phyloP scores from a whole-genome alignment of 257 asterid species.

The Eucommia ulmoides region DNA sequence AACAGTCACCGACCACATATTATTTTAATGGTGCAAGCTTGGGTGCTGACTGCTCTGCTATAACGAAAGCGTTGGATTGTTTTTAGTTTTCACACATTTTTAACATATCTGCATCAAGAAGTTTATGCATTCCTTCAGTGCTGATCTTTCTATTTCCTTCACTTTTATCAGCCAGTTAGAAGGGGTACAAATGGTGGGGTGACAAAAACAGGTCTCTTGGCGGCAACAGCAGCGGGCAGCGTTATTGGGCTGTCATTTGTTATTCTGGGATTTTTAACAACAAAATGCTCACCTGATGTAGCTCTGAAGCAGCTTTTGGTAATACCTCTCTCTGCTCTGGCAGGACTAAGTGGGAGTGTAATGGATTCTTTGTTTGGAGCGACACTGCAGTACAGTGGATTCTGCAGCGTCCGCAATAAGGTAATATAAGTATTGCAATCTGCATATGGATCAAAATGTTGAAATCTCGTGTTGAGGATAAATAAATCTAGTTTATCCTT shows the following conservation, averaged over 20 bases:
- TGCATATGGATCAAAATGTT: too few species aligned
- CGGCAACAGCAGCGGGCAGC: constrained; percentile 78
- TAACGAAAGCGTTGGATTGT: not conserved
- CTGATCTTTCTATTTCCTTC: not conserved
- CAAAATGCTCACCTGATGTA: constrained; percentile 37
- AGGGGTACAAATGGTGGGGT: constrained; percentile 97
- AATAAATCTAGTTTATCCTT: too few species aligned
- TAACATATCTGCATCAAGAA: too few species aligned
- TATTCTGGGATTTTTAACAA: constrained; percentile 50
- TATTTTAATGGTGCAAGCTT: not conserved
- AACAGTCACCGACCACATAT: not conserved
- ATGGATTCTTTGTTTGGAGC: constrained; percentile 93
- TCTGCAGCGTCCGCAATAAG: constrained; percentile 84
- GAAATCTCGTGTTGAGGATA: too few species aligned
- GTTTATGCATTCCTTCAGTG: not conserved
- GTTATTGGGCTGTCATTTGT: constrained; percentile 67
- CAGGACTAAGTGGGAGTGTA: constrained; percentile 76
- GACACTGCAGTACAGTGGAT: constrained; percentile 88
- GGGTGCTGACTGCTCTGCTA: not conserved
- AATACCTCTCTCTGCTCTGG: constrained; percentile 68
- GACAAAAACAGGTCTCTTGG: constrained; percentile 71
- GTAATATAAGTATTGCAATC: constrained; percentile 16
- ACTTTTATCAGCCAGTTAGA: constrained; percentile 53
- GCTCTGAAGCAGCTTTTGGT: constrained; percentile 61
- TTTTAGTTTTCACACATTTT: too few species aligned